phyloP scores from a whole-genome alignment of 768 basidiomycete genomes.

The Mycena crocata region DNA sequence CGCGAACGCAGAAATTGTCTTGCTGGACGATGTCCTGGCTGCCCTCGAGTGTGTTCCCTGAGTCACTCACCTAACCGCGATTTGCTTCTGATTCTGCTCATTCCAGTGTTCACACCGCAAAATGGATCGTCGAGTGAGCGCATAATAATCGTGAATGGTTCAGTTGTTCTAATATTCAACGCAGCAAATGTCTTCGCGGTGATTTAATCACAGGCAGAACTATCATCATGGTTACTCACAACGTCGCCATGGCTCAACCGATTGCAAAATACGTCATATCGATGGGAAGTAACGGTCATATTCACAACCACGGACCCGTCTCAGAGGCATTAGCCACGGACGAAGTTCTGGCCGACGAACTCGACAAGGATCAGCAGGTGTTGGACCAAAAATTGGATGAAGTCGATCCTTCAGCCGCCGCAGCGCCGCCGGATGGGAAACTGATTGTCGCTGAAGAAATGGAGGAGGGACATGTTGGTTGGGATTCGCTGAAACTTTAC shows the following conservation, averaged over 20 bases:
- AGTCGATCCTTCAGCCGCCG: slow-evolving; percentile 35
- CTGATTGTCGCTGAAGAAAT: slow-evolving; percentile 74
- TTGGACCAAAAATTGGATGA: slow-evolving; percentile 29
- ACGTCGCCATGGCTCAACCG: slow-evolving; percentile 54
- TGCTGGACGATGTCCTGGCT: slow-evolving; percentile 80
- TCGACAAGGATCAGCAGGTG: slow-evolving; percentile 52
- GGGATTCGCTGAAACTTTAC: slow-evolving; percentile 44
- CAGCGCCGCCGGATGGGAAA: slow-evolving; percentile 56
- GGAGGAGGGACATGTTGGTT: slow-evolving; percentile 66
- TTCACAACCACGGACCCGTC: slow-evolving; percentile 54
- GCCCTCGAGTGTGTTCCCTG: slow-evolving; percentile 55
- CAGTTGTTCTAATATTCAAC: background rate
- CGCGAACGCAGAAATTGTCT: slow-evolving; percentile 66
- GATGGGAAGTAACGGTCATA: slow-evolving; percentile 54
- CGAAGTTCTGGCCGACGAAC: slow-evolving; percentile 55
- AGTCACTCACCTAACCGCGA: no score
- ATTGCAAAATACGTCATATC: slow-evolving; percentile 59
- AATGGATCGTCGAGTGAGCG: slow-evolving; percentile 72
- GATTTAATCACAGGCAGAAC: slow-evolving; percentile 55
- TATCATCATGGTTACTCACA: slow-evolving; percentile 61
- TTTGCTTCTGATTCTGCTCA: background rate
- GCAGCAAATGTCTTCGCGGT: slow-evolving; percentile 54
- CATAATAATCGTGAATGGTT: no score
- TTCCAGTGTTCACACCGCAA: slow-evolving; percentile 72
- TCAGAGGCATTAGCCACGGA: slow-evolving; percentile 53